Conservation (phyloP, 1,284 basidiomycete species). For the Cryptococcus sp. region DNA sequence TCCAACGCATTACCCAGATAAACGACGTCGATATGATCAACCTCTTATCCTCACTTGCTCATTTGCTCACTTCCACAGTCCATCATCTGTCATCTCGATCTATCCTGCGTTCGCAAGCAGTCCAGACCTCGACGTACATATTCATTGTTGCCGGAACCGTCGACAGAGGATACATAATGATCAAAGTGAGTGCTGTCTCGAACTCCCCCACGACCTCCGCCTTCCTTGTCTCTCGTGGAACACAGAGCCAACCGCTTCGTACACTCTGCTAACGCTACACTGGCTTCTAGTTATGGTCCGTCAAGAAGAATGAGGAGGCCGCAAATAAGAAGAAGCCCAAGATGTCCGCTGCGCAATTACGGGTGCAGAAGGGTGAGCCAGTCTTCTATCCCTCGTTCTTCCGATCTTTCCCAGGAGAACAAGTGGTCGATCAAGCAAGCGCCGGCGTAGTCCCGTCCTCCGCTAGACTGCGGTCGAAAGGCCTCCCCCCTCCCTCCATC, state of each 20-base stretch:
- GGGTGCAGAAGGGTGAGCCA: constrained; percentile 90
- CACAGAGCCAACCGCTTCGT: neutral
- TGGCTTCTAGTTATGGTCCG: constrained; percentile 81
- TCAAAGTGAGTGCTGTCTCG: constrained; percentile 54
- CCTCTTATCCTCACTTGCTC: too few species aligned
- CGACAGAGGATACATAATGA: constrained; percentile 41
- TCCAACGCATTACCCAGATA: too few species aligned
- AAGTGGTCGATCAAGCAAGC: too few species aligned
- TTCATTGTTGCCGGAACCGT: too few species aligned
- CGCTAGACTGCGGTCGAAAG: neutral
- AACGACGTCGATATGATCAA: too few species aligned
- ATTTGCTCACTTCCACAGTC: too few species aligned
- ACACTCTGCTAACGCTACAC: neutral
- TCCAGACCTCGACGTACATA: too few species aligned
- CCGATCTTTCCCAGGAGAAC: neutral
- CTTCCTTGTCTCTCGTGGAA: neutral
- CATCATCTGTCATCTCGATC: too few species aligned
- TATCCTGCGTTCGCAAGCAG: too few species aligned
- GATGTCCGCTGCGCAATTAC: constrained; percentile 94
- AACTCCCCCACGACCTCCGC: neutral
- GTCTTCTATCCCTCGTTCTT: neutral
- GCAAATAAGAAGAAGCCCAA: constrained; percentile 94
- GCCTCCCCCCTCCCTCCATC: neutral
- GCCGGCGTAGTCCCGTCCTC: neutral
- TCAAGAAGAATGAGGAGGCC: constrained; percentile 92